These are phyloP conservation scores for Beauveria rudraprayagi DNA, from an alignment of 2,329 filamentous ascomycete species.

Conservation along the genomic window DNA sequence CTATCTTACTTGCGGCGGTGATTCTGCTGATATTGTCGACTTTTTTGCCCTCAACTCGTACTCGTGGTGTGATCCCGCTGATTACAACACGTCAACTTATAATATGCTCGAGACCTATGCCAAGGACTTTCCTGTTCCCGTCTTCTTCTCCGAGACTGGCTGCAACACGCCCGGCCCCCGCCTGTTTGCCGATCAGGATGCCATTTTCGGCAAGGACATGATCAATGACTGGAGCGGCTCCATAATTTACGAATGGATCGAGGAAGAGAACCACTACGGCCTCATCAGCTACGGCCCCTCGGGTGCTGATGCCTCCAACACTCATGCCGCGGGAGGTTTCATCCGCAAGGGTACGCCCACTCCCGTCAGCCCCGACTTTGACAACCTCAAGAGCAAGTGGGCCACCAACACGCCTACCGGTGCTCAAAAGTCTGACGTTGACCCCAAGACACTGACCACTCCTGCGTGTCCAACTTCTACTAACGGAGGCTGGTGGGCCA, in stretches of 20 bases:
- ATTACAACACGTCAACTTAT: constrained; percentile 61
- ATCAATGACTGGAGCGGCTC: constrained; percentile 61
- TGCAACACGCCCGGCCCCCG: constrained; percentile 61
- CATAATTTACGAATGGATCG: constrained; percentile 85
- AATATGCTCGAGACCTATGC: constrained; percentile 57
- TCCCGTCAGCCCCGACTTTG: constrained; percentile 67
- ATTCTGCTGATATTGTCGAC: constrained; percentile 62
- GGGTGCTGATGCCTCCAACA: constrained; percentile 41
- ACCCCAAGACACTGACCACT: constrained; percentile 49
- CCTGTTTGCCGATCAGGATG: constrained; percentile 62
- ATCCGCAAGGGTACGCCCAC: constrained; percentile 64
- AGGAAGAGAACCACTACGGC: constrained; percentile 77
- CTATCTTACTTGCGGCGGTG: constrained; percentile 71
- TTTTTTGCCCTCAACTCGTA: constrained; percentile 85
- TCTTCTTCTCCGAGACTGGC: constrained; percentile 85
- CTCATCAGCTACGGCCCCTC: constrained; percentile 65
- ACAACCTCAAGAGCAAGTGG: constrained; percentile 71
- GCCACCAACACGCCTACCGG: constrained; percentile 62
- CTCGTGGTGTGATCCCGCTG: constrained; percentile 61
- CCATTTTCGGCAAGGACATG: constrained; percentile 72
- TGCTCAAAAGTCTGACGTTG: constrained; percentile 58
- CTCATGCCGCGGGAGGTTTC: constrained; percentile 58
- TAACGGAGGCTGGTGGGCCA: constrained; percentile 67
- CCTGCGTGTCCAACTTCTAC: constrained; percentile 66
- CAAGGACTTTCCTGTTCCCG: constrained; percentile 67